These are phyloP conservation scores for Aaosphaeria pasadenensis DNA, from an alignment of 2,329 filamentous ascomycete genomes.

Conservation along the genomic window DNA sequence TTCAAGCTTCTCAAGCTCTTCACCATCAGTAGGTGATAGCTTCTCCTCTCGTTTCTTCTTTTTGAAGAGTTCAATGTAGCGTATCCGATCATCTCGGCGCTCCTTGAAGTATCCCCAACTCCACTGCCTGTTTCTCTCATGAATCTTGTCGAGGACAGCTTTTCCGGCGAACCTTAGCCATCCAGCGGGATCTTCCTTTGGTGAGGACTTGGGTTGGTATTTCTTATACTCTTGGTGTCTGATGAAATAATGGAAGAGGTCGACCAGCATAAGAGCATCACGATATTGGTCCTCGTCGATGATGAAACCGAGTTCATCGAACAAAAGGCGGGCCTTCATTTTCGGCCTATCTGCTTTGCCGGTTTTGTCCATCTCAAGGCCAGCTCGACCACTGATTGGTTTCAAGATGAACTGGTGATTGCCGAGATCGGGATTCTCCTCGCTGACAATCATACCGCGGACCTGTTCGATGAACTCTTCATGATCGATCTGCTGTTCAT, in stretches of 20 bases:
- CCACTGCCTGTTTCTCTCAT: constrained; percentile 89
- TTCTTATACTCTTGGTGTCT: constrained; percentile 97
- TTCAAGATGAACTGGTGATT: constrained; percentile 92
- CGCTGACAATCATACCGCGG: constrained; percentile 73
- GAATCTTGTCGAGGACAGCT: constrained; percentile 88
- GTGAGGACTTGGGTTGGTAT: constrained; percentile 77
- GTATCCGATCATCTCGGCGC: constrained; percentile 80
- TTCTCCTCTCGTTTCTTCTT: constrained; percentile 73
- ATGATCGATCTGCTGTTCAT: constrained; percentile 63
- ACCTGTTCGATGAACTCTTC: constrained; percentile 75
- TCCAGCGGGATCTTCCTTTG: constrained; percentile 85
- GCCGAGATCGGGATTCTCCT: constrained; percentile 54
- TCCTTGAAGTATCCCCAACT: constrained; percentile 96
- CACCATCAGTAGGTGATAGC: constrained; percentile 65
- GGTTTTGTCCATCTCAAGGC: constrained; percentile 92
- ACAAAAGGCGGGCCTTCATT: constrained; percentile 85
- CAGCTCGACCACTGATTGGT: constrained; percentile 91
- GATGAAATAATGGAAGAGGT: constrained; percentile 97
- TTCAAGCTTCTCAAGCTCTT: constrained; percentile 72
- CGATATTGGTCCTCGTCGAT: constrained; percentile 97
- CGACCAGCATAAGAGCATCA: constrained; percentile 95
- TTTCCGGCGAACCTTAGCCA: constrained; percentile 92
- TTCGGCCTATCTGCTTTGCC: constrained; percentile 76
- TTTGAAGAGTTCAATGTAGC: constrained; percentile 94
- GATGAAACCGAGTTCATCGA: constrained; percentile 97